Base-by-base conservation (phyloP, 116 monocot species). In the Iris pallida region DNA sequence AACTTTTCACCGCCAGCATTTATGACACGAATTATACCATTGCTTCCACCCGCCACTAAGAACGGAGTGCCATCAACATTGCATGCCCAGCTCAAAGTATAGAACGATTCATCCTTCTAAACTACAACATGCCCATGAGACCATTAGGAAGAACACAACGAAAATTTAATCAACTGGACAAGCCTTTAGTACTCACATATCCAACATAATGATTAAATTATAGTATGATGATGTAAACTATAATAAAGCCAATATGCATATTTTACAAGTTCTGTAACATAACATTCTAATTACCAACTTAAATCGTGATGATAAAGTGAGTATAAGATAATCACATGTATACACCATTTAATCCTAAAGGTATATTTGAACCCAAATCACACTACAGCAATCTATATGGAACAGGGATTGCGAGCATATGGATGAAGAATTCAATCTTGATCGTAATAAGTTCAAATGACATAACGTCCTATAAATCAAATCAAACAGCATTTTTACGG, bases 101-200 rank as follows among this genome's bases (percentile, higher is more conserved):
- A 96, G 78, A 92, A 92, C 0, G 92, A 96, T 71, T 96, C 96
- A 59, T 96, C 89, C 78, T 96, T 92, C 92, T 92, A 79, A 64
- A 62, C 13, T 62, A 70, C 40, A 77, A 20, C n/a, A 8, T 16
- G 64, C 54, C 18, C 49, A 47, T 19, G 40, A 53, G 9, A 69
- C 14, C 10, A 30, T 54, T 15, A 54, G 54, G 57, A 57, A 19
- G 17, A 11, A 5, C 7, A 20, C 19, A 57, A 7, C 20, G 17
- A 5, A 17, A 30, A 30, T 3, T 30, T 30, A 30, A 30, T 30
- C 30, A 30, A 30, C 30, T 30, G 30, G 30, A 30, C 30, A 30
- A 30, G 30, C 30, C 30, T 30, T 30, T 30, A 30, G 30, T 30
- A 30, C 30, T 30, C 30, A 30, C 30, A 30, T 30, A 30, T 30